These are phyloP conservation scores for Naganishia onofrii DNA, from an alignment of 768 basidiomycete species.

Conservation along the genomic window DNA sequence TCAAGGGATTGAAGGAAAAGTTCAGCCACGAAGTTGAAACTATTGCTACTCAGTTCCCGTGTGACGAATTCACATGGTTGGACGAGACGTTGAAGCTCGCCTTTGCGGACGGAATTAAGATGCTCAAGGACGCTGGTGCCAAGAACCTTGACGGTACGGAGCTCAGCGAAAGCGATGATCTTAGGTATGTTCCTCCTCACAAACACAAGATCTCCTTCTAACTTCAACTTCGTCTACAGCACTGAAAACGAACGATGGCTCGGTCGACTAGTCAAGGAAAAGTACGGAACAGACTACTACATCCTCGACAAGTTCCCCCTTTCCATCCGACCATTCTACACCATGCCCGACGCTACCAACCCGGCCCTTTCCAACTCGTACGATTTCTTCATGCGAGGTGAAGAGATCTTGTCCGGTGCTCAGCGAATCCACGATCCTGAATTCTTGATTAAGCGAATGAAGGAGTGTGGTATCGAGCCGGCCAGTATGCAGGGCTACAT, in stretches of 20 bases:
- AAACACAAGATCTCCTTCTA: background rate
- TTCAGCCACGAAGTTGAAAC: constrained; percentile 78
- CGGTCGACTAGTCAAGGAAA: constrained; percentile 80
- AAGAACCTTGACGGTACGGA: constrained; percentile 47
- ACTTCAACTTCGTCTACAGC: constrained; percentile 54
- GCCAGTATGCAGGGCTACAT: constrained; percentile 86
- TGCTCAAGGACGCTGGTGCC: constrained; percentile 76
- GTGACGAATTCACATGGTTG: constrained; percentile 91
- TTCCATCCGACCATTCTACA: constrained; percentile 94
- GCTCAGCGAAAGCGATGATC: constrained; percentile 77
- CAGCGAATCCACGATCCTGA: constrained; percentile 92
- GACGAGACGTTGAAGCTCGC: constrained; percentile 82
- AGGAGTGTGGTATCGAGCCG: constrained; percentile 80
- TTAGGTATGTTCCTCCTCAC: constrained; percentile 56
- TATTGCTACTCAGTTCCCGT: constrained; percentile 82
- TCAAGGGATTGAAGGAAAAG: constrained; percentile 72
- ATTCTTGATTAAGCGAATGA: constrained; percentile 80
- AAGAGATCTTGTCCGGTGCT: constrained; percentile 96
- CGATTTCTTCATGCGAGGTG: constrained; percentile 99
- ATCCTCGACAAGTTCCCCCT: constrained; percentile 99
- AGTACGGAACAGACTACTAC: constrained; percentile 97
- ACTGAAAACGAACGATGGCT: constrained; percentile 94
- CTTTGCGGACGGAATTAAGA: constrained; percentile 80
- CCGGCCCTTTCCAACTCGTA: constrained; percentile 95
- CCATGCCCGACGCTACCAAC: constrained; percentile 94